phyloP scores from a whole-genome alignment of 2,329 filamentous ascomycete genomes.

The Knoxdaviesia capensis region DNA sequence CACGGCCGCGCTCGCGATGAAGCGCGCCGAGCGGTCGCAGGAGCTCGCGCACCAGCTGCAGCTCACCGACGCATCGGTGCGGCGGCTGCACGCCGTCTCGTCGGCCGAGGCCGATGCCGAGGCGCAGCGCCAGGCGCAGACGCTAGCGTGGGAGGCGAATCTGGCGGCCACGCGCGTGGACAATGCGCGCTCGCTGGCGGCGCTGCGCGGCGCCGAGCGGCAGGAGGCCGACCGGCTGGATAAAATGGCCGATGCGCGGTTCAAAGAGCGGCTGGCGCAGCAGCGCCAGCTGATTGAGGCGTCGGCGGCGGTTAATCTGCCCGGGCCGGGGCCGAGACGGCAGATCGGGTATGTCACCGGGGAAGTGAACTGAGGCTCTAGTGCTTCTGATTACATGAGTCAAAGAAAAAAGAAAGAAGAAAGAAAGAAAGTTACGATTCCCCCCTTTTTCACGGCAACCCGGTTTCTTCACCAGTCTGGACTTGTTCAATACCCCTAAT shows the following conservation, averaged over 20 bases:
- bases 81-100: constrained; percentile 22
- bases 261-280: constrained; percentile 24
- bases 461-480: too few relatives aligned
- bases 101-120: constrained; percentile 26
- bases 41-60: constrained; percentile 24
- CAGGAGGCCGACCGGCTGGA: constrained; percentile 30
- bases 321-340: constrained; percentile 10
- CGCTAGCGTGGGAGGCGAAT: constrained; percentile 27
- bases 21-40: constrained; percentile 14
- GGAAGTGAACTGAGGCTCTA: constrained; percentile 20
- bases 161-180: constrained; percentile 23
- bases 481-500: too few relatives aligned
- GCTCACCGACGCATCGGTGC: constrained; percentile 23
- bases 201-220: constrained; percentile 26
- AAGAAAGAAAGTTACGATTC: too few relatives aligned
- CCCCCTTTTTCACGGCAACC: too few relatives aligned
- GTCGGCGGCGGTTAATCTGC: too few relatives aligned
- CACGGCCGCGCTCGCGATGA: constrained; percentile 8
- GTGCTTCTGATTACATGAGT: too few relatives aligned
- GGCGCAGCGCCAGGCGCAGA: constrained; percentile 19
- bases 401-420: too few relatives aligned
- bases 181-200: constrained; percentile 27
- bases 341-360: constrained; percentile 34
- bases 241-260: constrained; percentile 21
- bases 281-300: constrained; percentile 31